Conservation (phyloP, 306 rosid species). For the Neltuma alba region DNA sequence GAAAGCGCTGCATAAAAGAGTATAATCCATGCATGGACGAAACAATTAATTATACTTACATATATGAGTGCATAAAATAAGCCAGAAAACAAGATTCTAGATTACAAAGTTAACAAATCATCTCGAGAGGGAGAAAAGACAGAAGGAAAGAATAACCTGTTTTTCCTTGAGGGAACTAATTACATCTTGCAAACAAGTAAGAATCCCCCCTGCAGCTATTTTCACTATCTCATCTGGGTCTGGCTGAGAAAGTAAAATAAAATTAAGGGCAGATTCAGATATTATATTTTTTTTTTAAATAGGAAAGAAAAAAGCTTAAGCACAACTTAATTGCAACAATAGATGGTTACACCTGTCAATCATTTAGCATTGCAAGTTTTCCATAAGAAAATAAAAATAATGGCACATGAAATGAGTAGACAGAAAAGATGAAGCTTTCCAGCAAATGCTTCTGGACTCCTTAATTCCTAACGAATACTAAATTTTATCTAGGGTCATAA, state of each 20-base stretch:
- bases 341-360: constrained; percentile 29
- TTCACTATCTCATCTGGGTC: constrained; percentile 70
- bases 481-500: background rate
- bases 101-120: constrained; percentile 4
- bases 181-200: constrained; percentile 89
- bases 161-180: constrained; percentile 73
- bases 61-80: constrained; percentile 2
- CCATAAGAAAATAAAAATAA: background rate
- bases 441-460: background rate
- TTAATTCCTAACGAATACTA: background rate
- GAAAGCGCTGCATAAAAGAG: constrained; percentile 1
- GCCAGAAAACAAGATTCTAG: constrained; percentile 5
- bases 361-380: background rate
- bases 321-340: constrained; percentile 28
- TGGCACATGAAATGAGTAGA: constrained; percentile 11
- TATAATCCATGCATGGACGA: background rate
- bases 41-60: constrained; percentile 10
- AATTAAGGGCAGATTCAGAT: constrained; percentile 28
- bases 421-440: constrained; percentile 2
- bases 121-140: background rate
- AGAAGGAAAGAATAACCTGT: constrained; percentile 53
- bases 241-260: constrained; percentile 64
- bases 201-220: constrained; percentile 92
- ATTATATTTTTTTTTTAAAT: background rate
- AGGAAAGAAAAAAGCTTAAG: constrained; percentile 23